phyloP scores from a whole-genome alignment of 2,329 filamentous ascomycete species.

The Talaromyces sp. region DNA sequence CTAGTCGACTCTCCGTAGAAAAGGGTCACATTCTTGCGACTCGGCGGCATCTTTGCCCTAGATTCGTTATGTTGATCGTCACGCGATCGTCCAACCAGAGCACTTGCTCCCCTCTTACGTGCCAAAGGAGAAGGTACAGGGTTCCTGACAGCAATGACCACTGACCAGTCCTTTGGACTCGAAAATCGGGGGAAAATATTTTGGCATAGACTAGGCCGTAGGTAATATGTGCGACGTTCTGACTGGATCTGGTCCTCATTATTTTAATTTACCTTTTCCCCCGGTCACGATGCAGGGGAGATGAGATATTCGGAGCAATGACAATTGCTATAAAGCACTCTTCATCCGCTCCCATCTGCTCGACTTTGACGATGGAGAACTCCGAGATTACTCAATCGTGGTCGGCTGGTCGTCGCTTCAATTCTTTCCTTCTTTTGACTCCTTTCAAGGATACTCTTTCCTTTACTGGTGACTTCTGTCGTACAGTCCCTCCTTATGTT shows the following conservation, averaged over 20 bases:
- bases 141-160: background rate
- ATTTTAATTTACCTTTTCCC: background rate
- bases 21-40: slow-evolving; percentile 14
- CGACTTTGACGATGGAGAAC: background rate
- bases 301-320: slow-evolving; percentile 5
- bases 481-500: slow-evolving; percentile 8
- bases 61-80: slow-evolving; percentile 14
- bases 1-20: background rate
- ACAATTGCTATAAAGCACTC: slow-evolving; percentile 7
- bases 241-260: background rate
- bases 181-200: background rate
- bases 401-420: background rate
- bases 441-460: background rate
- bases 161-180: slow-evolving; percentile 5
- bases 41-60: slow-evolving; percentile 6
- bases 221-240: background rate
- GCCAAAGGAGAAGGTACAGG: background rate
- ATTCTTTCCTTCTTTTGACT: background rate
- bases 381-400: background rate
- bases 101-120: slow-evolving; percentile 6
- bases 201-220: background rate
- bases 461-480: background rate
- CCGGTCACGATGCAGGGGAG: slow-evolving; percentile 4
- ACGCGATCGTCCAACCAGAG: slow-evolving; percentile 17
- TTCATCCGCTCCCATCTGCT: background rate